Percentiles rank a stretch among this genome's conserved stretches.
phyloP scores from a whole-genome alignment of 139 green algal genomes.

The Coccomyxa sp. region DNA sequence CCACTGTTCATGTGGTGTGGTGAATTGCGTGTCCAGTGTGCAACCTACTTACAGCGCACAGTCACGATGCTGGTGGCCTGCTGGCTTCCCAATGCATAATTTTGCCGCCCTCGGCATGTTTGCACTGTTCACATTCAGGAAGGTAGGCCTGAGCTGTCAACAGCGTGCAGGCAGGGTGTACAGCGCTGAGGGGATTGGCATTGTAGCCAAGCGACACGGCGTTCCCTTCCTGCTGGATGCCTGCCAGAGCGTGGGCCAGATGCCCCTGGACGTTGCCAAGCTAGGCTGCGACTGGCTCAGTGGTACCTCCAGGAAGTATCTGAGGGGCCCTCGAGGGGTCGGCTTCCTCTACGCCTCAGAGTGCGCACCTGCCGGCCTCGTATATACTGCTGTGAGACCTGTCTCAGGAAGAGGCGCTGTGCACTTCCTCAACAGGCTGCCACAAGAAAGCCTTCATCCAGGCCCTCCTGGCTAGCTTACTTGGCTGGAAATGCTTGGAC shows the following conservation, averaged over 20 bases:
- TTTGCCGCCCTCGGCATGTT: no score
- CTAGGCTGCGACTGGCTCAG: constrained; percentile 62
- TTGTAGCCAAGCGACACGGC: constrained; percentile 23
- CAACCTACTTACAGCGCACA: no score
- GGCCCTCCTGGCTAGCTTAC: neutral
- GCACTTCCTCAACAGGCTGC: neutral
- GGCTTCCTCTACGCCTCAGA: constrained; percentile 59
- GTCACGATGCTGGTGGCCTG: no score
- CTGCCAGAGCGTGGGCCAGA: constrained; percentile 62
- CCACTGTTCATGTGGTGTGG: no score
- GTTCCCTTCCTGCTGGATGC: constrained; percentile 69
- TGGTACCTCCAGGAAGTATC: constrained; percentile 62
- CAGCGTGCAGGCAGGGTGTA: constrained; percentile 54
- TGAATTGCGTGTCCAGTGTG: no score
- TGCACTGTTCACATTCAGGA: no score
- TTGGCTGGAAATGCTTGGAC: neutral
- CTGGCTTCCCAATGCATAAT: no score
- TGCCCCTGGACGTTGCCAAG: constrained; percentile 55
- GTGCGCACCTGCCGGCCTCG: neutral
- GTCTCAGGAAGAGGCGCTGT: neutral
- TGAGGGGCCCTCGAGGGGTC: constrained; percentile 49
- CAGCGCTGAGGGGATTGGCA: constrained; percentile 44
- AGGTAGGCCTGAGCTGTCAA: no score
- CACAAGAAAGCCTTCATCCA: neutral
- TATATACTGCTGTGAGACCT: neutral